phyloP scores from a whole-genome alignment of 2,329 filamentous ascomycete species.

The Zymoseptoria pseudotritici region DNA sequence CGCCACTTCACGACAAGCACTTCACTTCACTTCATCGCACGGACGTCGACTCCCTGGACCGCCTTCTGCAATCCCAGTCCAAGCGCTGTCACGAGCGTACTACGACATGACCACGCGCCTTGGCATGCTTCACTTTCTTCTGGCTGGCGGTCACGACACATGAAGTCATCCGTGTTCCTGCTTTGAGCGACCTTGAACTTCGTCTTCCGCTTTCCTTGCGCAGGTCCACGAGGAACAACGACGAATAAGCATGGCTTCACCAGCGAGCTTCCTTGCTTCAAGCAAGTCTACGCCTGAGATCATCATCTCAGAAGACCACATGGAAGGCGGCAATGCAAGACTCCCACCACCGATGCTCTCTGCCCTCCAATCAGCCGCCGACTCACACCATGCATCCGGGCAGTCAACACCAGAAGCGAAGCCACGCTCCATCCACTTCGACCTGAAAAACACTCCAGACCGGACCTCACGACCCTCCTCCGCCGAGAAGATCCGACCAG shows the following conservation, averaged over 20 bases:
- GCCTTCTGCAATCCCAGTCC: not conserved
- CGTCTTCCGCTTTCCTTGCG: not conserved
- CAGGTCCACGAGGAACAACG: not conserved
- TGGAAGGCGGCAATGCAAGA: not conserved
- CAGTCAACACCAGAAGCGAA: not conserved
- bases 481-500: not conserved
- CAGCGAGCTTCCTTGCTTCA: not conserved
- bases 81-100: not conserved
- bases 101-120: slow-evolving; percentile 1
- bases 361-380: not conserved
- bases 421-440: not conserved
- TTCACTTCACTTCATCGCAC: not conserved
- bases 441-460: not conserved
- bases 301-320: not conserved
- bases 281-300: not conserved
- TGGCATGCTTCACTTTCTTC: not conserved
- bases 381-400: not conserved
- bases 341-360: not conserved
- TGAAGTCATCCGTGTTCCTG: not conserved
- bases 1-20: not conserved
- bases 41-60: not conserved
- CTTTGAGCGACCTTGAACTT: not conserved
- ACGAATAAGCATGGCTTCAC: not conserved
- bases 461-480: not conserved
- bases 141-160: not conserved